Evolutionary conservation across 164 flowering plant genomes (phyloP).

Genomic region (Aristolochia fimbriata): DNA sequence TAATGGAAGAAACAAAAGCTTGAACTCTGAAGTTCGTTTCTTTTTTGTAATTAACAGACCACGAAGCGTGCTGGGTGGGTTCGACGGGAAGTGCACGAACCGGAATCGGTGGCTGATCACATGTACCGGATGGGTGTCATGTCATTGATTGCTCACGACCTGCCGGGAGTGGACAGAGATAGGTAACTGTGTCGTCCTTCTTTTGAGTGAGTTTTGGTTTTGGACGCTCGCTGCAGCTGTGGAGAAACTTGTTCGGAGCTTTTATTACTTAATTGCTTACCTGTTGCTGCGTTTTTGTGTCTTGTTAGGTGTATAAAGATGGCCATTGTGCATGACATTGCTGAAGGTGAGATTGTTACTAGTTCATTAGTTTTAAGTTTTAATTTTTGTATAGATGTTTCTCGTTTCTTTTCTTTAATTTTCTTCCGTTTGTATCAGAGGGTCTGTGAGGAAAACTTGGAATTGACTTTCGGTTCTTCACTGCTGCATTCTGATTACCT

Average conservation of each 20-base stretch:
- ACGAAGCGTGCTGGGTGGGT: constrained; percentile 97
- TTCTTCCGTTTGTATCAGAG: not conserved
- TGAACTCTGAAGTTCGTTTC: not conserved
- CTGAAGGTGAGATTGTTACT: constrained; percentile 53
- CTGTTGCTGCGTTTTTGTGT: not conserved
- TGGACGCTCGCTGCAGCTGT: not conserved
- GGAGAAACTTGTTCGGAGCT: not conserved
- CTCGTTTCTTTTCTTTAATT: not conserved
- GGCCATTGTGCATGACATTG: constrained; percentile 97
- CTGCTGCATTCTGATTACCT: too few species aligned
- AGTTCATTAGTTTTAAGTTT: not conserved
- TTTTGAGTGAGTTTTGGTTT: not conserved
- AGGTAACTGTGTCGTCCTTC: constrained; percentile 32
- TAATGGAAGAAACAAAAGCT: not conserved
- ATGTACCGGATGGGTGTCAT: constrained; percentile 97
- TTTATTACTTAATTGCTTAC: not conserved
- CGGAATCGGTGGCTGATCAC: constrained; percentile 94
- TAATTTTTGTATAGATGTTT: not conserved
- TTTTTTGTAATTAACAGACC: constrained; percentile 26
- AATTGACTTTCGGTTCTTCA: too few species aligned
- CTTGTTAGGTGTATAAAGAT: constrained; percentile 75
- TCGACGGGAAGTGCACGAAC: constrained; percentile 40
- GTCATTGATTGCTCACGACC: constrained; percentile 70
- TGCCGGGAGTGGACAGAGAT: constrained; percentile 77
- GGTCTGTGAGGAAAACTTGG: not conserved